These are phyloP conservation scores for Cordia subcordata DNA, from an alignment of 257 asterid genomes.

Conservation along the genomic window DNA sequence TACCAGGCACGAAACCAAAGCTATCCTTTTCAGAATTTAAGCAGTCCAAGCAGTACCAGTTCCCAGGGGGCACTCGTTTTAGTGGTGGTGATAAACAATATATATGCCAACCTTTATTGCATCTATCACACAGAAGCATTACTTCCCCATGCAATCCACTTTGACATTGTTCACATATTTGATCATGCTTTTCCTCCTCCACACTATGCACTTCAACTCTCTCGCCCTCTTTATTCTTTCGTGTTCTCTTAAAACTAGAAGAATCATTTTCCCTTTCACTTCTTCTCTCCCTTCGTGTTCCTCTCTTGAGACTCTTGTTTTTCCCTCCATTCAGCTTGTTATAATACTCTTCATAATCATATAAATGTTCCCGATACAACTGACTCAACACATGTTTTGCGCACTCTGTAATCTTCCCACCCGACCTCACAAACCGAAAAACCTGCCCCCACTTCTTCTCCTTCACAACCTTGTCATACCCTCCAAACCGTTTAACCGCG, in stretches of 20 bases:
- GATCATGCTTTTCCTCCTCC: conserved; percentile 50
- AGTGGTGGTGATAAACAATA: conserved; percentile 92
- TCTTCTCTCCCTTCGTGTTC: conserved; percentile 37
- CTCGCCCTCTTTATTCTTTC: conserved; percentile 68
- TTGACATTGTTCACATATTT: conserved; percentile 86
- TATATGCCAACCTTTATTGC: conserved; percentile 94
- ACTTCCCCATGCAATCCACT: conserved; percentile 98
- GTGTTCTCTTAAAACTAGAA: conserved; percentile 62
- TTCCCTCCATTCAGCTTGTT: conserved; percentile 49
- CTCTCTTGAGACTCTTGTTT: conserved; percentile 37
- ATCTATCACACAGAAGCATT: conserved; percentile 92
- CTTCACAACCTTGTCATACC: conserved; percentile 65
- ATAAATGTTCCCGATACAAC: conserved; percentile 72
- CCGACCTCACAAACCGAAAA: conserved; percentile 61
- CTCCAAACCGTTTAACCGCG: conserved; percentile 86
- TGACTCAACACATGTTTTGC: conserved; percentile 78
- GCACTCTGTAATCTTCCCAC: conserved; percentile 67
- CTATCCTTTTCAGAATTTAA: conserved; percentile 84
- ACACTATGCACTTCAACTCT: conserved; percentile 41
- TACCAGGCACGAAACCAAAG: conserved; percentile 90
- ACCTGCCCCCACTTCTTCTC: conserved; percentile 90
- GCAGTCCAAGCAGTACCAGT: conserved; percentile 95
- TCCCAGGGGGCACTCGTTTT: conserved; percentile 73
- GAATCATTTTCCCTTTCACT: conserved; percentile 35
- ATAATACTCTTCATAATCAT: conserved; percentile 80